These are phyloP conservation scores for Catharanthus roseus DNA, from an alignment of 257 asterid genomes.

Conservation along the genomic window DNA sequence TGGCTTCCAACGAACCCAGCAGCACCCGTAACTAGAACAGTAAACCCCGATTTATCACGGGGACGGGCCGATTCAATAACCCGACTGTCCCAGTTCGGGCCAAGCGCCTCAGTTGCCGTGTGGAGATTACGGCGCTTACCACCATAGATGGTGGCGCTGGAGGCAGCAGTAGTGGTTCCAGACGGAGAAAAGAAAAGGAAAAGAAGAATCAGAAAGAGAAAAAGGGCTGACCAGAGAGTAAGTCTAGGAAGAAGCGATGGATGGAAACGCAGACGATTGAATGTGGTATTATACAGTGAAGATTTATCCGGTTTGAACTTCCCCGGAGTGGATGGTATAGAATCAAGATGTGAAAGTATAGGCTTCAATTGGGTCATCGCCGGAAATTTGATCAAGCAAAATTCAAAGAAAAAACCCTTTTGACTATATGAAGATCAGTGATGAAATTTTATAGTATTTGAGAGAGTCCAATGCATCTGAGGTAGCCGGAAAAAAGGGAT, in stretches of 20 bases:
- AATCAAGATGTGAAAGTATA: conserved; percentile 52
- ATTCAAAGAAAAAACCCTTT: background rate
- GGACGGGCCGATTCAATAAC: conserved; percentile 65
- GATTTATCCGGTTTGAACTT: conserved; percentile 51
- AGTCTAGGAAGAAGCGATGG: conserved; percentile 41
- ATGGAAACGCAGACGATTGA: conserved; percentile 57
- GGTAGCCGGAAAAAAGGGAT: background rate
- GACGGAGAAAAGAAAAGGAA: conserved; percentile 44
- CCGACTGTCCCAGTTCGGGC: conserved; percentile 49
- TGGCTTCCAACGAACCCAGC: conserved; percentile 78
- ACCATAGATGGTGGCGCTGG: conserved; percentile 5
- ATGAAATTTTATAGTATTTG: no score
- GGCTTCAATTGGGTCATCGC: conserved; percentile 63
- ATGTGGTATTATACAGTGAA: conserved; percentile 30
- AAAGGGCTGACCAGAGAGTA: conserved; percentile 59
- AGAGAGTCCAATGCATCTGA: conserved; percentile 1
- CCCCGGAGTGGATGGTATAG: conserved; percentile 59
- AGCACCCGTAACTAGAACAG: conserved; percentile 79
- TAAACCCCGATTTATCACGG: conserved; percentile 33
- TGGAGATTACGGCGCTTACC: conserved; percentile 28
- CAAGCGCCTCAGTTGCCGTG: conserved; percentile 1
- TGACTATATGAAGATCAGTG: background rate
- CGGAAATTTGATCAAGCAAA: conserved; percentile 1
- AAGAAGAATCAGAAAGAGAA: conserved; percentile 39
- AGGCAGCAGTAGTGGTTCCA: background rate